Evolutionary conservation across 495 filamentous ascomycete species (phyloP).

Genomic region (Parathielavia appendiculata): DNA sequence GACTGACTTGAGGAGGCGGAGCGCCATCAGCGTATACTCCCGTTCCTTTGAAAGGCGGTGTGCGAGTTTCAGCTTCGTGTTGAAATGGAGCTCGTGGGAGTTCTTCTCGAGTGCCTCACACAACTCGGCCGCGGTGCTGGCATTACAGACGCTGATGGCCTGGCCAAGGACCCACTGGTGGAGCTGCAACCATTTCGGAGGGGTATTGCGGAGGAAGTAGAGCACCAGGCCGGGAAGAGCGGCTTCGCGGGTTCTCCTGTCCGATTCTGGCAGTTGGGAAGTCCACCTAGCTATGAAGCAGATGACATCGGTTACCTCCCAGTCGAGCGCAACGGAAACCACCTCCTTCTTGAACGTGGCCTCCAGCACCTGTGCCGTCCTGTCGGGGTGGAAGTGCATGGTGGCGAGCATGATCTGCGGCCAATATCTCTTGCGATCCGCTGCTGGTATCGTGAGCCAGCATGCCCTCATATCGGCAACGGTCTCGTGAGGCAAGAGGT

Average conservation of each 20-base stretch:
- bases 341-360: slow-evolving; percentile 42
- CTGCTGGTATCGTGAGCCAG: slow-evolving; percentile 37
- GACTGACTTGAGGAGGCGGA: slow-evolving; percentile 28
- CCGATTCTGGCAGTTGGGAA: background rate
- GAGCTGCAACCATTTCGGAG: slow-evolving; percentile 22
- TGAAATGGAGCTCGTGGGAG: slow-evolving; percentile 31
- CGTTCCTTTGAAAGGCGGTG: slow-evolving; percentile 25
- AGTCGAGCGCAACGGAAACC: slow-evolving; percentile 46
- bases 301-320: slow-evolving; percentile 50
- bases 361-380: slow-evolving; percentile 45
- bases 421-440: slow-evolving; percentile 43
- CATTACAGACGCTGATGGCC: slow-evolving; percentile 17
- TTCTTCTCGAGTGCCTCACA: slow-evolving; percentile 30
- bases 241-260: background rate
- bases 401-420: slow-evolving; percentile 48
- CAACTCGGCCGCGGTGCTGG: slow-evolving; percentile 24
- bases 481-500: slow-evolving; percentile 23
- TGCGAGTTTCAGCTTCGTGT: slow-evolving; percentile 45
- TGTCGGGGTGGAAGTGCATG: slow-evolving; percentile 42
- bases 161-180: slow-evolving; percentile 30
- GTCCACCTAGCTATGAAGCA: slow-evolving; percentile 35
- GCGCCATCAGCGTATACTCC: slow-evolving; percentile 23
- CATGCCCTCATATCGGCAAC: slow-evolving; percentile 35
- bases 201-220: slow-evolving; percentile 13
- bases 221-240: slow-evolving; percentile 12